These are phyloP conservation scores for Carpinus fangiana DNA, from an alignment of 306 rosid species.

Conservation along the genomic window DNA sequence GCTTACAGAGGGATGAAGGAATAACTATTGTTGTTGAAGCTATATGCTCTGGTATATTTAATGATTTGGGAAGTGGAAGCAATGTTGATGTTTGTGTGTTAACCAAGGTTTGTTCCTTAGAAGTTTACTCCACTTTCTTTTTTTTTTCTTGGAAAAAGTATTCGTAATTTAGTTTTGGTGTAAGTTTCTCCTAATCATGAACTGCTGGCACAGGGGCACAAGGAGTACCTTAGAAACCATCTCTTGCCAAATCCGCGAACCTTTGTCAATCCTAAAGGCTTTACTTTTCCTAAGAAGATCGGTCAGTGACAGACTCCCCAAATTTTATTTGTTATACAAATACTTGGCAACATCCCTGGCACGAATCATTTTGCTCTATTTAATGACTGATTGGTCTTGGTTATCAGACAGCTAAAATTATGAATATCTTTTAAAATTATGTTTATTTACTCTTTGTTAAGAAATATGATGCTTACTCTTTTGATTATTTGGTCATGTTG, in stretches of 20 bases:
- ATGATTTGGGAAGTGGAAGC: conserved; percentile 98
- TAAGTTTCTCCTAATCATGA: conserved; percentile 19
- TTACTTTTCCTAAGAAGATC: conserved; percentile 69
- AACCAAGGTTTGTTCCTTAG: conserved; percentile 67
- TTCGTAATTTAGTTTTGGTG: conserved; percentile 10
- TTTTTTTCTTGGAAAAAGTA: background rate
- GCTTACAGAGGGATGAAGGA: conserved; percentile 81
- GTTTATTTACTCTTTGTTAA: background rate
- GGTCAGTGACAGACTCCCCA: conserved; percentile 45
- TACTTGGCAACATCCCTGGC: background rate
- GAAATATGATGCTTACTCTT: background rate
- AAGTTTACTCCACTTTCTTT: conserved; percentile 11
- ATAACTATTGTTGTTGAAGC: conserved; percentile 74
- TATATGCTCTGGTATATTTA: conserved; percentile 88
- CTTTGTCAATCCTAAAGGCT: conserved; percentile 64
- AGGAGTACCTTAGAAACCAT: conserved; percentile 88
- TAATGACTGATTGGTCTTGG: background rate
- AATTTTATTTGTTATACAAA: conserved; percentile 7
- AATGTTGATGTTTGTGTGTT: conserved; percentile 92
- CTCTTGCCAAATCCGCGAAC: conserved; percentile 87
- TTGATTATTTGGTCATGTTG: conserved; percentile 7
- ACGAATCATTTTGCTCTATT: background rate
- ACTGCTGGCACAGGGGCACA: conserved; percentile 62
- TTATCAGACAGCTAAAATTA: background rate
- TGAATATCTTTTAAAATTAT: background rate